These are phyloP conservation scores for Diaporthe vexans DNA, from an alignment of 2,329 filamentous ascomycete species.

Conservation along the genomic window DNA sequence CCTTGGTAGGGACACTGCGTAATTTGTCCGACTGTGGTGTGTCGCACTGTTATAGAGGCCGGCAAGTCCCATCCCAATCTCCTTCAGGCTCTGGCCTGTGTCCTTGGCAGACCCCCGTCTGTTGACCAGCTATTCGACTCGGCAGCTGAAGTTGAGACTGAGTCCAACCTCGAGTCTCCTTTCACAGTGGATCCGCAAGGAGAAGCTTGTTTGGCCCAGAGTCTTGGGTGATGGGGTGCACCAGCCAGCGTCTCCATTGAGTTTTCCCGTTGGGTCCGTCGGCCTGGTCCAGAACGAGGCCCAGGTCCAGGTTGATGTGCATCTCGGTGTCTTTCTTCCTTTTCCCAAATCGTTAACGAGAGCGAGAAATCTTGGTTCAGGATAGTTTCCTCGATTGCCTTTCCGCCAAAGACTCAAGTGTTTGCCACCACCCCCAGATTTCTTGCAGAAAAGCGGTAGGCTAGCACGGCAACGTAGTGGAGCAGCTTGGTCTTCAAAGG, in stretches of 20 bases:
- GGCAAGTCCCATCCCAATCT: constrained; percentile 15
- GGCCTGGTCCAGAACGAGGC: background rate
- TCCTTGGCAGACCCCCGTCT: background rate
- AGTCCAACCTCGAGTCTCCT: constrained; percentile 3
- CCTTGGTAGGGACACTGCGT: background rate
- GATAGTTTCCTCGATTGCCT: background rate
- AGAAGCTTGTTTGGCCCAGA: constrained; percentile 26
- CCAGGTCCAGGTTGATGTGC: background rate
- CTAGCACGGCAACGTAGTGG: background rate
- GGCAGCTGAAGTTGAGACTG: constrained; percentile 32
- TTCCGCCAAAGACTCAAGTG: background rate
- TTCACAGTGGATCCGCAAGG: constrained; percentile 5
- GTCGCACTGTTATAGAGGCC: constrained; percentile 26
- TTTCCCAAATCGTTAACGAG: constrained; percentile 11
- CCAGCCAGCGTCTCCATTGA: constrained; percentile 1
- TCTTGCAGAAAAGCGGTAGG: background rate
- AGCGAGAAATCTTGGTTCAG: constrained; percentile 22
- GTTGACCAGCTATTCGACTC: constrained; percentile 7
- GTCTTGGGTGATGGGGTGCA: constrained; percentile 3
- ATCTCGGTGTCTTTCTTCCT: background rate
- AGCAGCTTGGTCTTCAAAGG: background rate
- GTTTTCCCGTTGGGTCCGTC: background rate
- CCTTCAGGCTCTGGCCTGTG: background rate
- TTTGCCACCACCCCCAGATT: background rate
- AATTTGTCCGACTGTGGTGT: background rate